phyloP scores from a whole-genome alignment of 768 basidiomycete genomes.

The Termitomyces sp. region DNA sequence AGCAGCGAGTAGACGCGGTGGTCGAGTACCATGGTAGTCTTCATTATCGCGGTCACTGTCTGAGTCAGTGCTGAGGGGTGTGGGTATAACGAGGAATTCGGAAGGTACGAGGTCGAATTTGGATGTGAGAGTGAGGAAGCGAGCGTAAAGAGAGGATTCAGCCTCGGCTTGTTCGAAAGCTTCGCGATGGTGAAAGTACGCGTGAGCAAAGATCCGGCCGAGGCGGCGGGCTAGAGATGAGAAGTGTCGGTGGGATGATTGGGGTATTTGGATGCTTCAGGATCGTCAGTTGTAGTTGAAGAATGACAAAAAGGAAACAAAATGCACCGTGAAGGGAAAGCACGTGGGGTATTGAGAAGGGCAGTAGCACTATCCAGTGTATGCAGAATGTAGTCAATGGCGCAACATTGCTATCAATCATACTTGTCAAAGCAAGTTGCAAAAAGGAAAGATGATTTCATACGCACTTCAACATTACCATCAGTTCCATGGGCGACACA shows the following conservation, averaged over 20 bases:
- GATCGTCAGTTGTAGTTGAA: not conserved
- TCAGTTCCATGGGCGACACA: slow-evolving; percentile 94
- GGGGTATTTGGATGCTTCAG: slow-evolving; percentile 71
- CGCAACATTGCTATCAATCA: slow-evolving; percentile 78
- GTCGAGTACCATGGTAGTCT: slow-evolving; percentile 21
- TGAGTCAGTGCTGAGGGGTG: slow-evolving; percentile 17
- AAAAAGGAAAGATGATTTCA: not conserved
- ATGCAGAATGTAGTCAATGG: slow-evolving; percentile 93
- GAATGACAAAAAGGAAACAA: not conserved
- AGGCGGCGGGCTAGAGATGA: slow-evolving; percentile 85
- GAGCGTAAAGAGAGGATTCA: slow-evolving; percentile 84
- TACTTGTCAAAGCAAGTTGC: not conserved
- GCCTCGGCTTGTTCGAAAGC: slow-evolving; percentile 87
- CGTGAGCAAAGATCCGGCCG: slow-evolving; percentile 93
- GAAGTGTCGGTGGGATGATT: slow-evolving; percentile 81
- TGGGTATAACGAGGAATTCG: slow-evolving; percentile 80
- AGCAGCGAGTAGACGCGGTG: slow-evolving; percentile 33
- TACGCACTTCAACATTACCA: slow-evolving; percentile 74
- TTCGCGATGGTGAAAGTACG: slow-evolving; percentile 92
- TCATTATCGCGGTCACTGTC: slow-evolving; percentile 15
- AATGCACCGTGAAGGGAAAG: slow-evolving; percentile 84
- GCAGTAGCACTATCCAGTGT: slow-evolving; percentile 93
- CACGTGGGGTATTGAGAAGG: slow-evolving; percentile 81
- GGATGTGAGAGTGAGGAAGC: slow-evolving; percentile 79
- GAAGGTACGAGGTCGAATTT: slow-evolving; percentile 77